phyloP scores from a whole-genome alignment of 176 grass and related monocot species.

The Eragrostis curvula region DNA sequence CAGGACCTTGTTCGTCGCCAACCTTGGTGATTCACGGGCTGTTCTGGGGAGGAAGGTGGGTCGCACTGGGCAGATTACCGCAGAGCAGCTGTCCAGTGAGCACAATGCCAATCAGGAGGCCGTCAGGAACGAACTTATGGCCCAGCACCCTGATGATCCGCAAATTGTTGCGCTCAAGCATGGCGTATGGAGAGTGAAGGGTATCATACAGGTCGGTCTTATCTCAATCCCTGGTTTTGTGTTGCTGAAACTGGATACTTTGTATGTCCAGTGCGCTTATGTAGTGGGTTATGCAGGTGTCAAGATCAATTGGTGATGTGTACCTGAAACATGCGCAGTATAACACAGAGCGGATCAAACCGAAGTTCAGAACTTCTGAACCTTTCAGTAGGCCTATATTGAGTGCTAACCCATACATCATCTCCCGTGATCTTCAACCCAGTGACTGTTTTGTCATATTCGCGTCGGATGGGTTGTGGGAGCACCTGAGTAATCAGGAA shows the following conservation, averaged over 20 bases:
- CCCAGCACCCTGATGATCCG: constrained; percentile 74
- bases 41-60: constrained; percentile 79
- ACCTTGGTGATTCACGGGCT: constrained; percentile 78
- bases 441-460: constrained; percentile 87
- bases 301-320: constrained; percentile 84
- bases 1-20: constrained; percentile 71
- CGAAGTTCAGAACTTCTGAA: constrained; percentile 83
- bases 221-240: neutral
- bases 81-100: constrained; percentile 76
- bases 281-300: constrained; percentile 59
- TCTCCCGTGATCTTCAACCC: constrained; percentile 67
- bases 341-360: constrained; percentile 84
- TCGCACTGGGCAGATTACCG: constrained; percentile 57
- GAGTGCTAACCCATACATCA: constrained; percentile 68
- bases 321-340: constrained; percentile 72
- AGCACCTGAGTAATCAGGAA: constrained; percentile 85
- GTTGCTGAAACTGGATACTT: constrained; percentile 3
- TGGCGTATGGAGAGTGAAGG: constrained; percentile 92
- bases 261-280: constrained; percentile 20
- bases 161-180: constrained; percentile 88
- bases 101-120: constrained; percentile 86
- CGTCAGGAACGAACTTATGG: constrained; percentile 77
- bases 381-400: constrained; percentile 75
- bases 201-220: constrained; percentile 84
- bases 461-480: constrained; percentile 95